phyloP scores from a whole-genome alignment of 257 asterid species.

The Jaltomata sinuosa region DNA sequence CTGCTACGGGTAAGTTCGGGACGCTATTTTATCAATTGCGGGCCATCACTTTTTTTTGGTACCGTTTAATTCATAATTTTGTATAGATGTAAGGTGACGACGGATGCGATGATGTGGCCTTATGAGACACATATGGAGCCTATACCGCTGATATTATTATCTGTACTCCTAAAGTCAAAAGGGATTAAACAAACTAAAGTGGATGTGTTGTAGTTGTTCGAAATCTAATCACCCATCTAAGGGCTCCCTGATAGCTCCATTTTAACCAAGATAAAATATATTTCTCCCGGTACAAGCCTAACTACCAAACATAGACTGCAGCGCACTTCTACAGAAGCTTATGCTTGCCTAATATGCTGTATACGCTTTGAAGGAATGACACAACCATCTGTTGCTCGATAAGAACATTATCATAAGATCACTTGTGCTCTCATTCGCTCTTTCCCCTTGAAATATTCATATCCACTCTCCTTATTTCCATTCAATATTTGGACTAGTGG shows the following conservation, averaged over 20 bases:
- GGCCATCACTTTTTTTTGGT: background rate
- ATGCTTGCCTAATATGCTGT: background rate
- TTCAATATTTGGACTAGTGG: background rate
- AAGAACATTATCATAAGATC: background rate
- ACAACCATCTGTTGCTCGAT: background rate
- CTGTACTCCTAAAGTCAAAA: background rate
- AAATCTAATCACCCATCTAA: background rate
- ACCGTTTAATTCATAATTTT: background rate
- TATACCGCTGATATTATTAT: background rate
- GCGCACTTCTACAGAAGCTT: background rate
- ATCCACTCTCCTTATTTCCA: background rate
- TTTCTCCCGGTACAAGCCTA: background rate
- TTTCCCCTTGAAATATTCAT: background rate
- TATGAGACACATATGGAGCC: background rate
- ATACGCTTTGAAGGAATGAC: background rate
- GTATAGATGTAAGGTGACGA: background rate
- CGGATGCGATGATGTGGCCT: background rate
- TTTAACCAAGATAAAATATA: background rate
- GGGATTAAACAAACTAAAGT: background rate
- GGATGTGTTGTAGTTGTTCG: background rate
- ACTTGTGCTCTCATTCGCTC: background rate
- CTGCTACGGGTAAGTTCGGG: constrained; percentile 68
- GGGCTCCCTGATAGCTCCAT: background rate
- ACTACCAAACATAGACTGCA: background rate
- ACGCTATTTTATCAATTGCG: background rate